Percentiles rank a stretch among this genome's conserved stretches.
These are phyloP conservation scores for Craspedostauros australis DNA, from an alignment of 108 stramenopile genomes.

Conservation along the genomic window DNA sequence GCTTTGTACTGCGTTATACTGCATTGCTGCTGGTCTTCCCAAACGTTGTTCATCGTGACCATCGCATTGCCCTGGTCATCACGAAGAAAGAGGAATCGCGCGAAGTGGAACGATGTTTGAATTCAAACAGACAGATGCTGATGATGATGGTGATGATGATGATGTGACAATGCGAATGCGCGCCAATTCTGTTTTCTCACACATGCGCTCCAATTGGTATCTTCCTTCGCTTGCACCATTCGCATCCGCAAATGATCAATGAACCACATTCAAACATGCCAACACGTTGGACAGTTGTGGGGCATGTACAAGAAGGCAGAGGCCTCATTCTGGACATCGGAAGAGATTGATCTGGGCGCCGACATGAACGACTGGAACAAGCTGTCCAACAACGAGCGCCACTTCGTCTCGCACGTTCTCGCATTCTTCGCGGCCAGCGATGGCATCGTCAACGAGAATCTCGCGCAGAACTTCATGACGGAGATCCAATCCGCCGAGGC, in stretches of 20 bases:
- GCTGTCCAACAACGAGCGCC: constrained; percentile 90
- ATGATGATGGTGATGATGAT: too few species aligned
- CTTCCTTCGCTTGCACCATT: background rate
- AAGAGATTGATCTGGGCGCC: constrained; percentile 96
- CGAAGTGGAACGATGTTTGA: too few species aligned
- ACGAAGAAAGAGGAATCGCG: too few species aligned
- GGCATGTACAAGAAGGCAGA: constrained; percentile 99
- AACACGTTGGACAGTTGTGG: constrained; percentile 86
- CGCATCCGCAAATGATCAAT: background rate
- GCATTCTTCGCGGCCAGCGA: constrained; percentile 99
- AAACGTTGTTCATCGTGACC: too few species aligned
- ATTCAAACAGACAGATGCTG: too few species aligned
- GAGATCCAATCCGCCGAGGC: constrained; percentile 97
- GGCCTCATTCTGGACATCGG: constrained; percentile 99
- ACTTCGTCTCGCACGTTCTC: constrained; percentile 96
- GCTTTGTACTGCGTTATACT: background rate
- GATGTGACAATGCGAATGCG: background rate
- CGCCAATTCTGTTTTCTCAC: background rate
- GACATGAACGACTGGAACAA: constrained; percentile 94
- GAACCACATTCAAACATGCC: background rate
- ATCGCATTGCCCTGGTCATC: too few species aligned
- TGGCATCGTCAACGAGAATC: constrained; percentile 99
- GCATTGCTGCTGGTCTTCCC: too few species aligned
- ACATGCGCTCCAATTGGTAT: background rate
- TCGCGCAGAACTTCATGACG: constrained; percentile 95